Conservation (phyloP, 2,329 filamentous ascomycete genomes). For the Chaetomium sp. region DNA sequence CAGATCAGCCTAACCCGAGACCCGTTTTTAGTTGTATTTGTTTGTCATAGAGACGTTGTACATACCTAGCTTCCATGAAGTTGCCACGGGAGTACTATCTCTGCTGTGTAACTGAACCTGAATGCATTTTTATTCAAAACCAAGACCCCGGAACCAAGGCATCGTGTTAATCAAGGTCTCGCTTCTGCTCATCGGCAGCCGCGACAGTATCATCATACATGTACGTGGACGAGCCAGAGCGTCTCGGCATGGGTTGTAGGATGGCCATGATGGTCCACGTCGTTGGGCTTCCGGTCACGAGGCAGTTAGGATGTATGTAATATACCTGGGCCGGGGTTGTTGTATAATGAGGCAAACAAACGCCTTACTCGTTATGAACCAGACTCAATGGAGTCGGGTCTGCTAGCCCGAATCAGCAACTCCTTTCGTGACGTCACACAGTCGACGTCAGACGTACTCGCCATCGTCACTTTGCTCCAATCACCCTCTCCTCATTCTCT, state of each 20-base stretch:
- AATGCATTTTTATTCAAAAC: not conserved
- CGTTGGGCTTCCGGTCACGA: too few species aligned
- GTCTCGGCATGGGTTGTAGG: too few species aligned
- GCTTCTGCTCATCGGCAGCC: not conserved
- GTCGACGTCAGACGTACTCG: conserved; percentile 17
- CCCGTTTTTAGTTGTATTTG: not conserved
- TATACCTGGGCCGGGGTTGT: too few species aligned
- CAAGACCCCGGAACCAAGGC: not conserved
- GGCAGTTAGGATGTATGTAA: too few species aligned
- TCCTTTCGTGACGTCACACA: conserved; percentile 9
- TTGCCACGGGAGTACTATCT: not conserved
- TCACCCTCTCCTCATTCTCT: not conserved
- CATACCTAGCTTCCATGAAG: not conserved
- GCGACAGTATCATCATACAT: not conserved
- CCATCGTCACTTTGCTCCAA: not conserved
- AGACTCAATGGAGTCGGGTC: not conserved
- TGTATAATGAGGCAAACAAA: too few species aligned
- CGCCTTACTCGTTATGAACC: not conserved
- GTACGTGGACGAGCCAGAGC: too few species aligned
- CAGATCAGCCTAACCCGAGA: not conserved
- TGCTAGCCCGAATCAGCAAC: not conserved
- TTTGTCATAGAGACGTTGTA: not conserved
- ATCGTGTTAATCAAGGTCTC: not conserved
- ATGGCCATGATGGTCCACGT: too few species aligned
- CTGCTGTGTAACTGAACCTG: not conserved